Conservation (phyloP, 169 alveolate genomes). For the Cryptosporidium canis region DNA sequence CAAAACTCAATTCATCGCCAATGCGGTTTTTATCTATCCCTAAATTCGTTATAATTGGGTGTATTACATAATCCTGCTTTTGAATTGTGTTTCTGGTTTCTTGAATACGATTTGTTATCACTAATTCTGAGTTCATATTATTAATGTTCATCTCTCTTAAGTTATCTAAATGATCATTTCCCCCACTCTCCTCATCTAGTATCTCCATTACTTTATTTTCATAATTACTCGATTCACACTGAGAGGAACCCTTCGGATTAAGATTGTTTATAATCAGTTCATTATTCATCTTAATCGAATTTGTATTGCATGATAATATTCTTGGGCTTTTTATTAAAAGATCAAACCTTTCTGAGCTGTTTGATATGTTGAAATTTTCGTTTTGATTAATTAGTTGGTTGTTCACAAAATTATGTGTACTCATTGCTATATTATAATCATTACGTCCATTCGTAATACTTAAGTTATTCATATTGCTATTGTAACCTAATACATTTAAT, state of each 20-base stretch:
- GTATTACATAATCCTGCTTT: conserved; percentile 12
- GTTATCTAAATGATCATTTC: background rate
- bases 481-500: background rate
- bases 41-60: conserved; percentile 27
- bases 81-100: background rate
- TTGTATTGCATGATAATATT: background rate
- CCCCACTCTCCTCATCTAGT: background rate
- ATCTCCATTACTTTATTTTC: background rate
- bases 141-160: background rate
- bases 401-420: background rate
- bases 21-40: background rate
- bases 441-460: background rate
- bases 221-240: background rate
- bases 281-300: background rate
- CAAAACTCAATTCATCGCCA: background rate
- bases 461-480: background rate
- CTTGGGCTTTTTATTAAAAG: background rate
- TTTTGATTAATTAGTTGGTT: background rate
- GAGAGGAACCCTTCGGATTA: background rate
- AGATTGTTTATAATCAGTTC: background rate
- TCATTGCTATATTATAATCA: background rate
- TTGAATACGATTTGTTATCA: background rate
- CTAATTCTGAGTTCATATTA: background rate
- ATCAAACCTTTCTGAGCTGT: background rate
- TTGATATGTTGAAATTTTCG: background rate